phyloP scores from a whole-genome alignment of 768 basidiomycete species.

The Leccinellum rugosiceps region DNA sequence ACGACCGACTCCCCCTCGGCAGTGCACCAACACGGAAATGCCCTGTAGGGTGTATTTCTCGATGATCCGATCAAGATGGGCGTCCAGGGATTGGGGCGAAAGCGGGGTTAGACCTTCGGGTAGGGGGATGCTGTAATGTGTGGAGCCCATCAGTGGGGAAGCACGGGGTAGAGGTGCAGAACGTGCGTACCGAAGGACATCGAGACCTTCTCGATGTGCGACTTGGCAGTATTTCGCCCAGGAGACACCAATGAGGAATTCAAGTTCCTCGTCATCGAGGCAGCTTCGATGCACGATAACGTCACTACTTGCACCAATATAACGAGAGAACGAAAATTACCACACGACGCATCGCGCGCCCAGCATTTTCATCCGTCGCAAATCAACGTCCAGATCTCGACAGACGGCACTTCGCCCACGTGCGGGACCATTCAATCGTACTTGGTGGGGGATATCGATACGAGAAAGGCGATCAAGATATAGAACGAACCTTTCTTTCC shows the following conservation, averaged over 20 bases:
- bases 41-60: slow-evolving; percentile 71
- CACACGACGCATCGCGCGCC: slow-evolving; percentile 83
- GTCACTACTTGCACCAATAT: not conserved
- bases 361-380: slow-evolving; percentile 67
- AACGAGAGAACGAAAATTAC: slow-evolving; percentile 33
- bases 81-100: slow-evolving; percentile 56
- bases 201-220: slow-evolving; percentile 65
- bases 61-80: slow-evolving; percentile 62
- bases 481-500: slow-evolving; percentile 77
- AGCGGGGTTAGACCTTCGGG: slow-evolving; percentile 87
- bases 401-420: slow-evolving; percentile 81
- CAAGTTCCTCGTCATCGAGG: slow-evolving; percentile 80
- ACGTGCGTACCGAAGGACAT: slow-evolving; percentile 65
- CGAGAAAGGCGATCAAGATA: not conserved
- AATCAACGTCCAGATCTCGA: slow-evolving; percentile 74
- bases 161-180: not conserved
- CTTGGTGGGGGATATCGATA: slow-evolving; percentile 32
- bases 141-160: not conserved
- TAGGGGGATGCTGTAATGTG: slow-evolving; percentile 63
- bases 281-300: slow-evolving; percentile 46
- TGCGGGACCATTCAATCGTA: slow-evolving; percentile 69
- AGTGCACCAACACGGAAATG: slow-evolving; percentile 75
- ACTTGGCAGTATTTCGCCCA: slow-evolving; percentile 72
- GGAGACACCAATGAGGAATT: slow-evolving; percentile 73
- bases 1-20: slow-evolving; percentile 90